Evolutionary conservation across 2,329 filamentous ascomycete genomes (phyloP).

Genomic region (Sporothrix luriei): DNA sequence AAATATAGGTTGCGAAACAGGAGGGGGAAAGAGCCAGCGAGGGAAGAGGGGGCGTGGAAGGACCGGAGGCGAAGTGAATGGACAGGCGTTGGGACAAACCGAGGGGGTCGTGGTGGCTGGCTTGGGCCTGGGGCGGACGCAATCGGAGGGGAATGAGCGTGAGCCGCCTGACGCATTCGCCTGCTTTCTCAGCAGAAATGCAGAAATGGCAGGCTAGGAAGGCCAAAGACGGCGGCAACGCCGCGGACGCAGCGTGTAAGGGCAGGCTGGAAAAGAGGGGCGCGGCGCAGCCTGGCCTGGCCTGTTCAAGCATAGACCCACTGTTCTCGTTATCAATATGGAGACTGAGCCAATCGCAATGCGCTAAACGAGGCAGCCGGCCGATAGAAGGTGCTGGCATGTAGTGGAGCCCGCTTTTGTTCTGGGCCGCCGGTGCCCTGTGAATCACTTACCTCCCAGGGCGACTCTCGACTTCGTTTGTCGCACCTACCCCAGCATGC

Average conservation of each 20-base stretch:
- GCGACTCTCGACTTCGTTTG: constrained; percentile 16
- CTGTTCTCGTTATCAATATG: not conserved
- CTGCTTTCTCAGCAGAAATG: constrained; percentile 32
- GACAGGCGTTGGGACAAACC: constrained; percentile 19
- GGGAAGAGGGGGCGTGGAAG: constrained; percentile 13
- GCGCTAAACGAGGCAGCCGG: constrained; percentile 1
- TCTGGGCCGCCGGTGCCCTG: constrained; percentile 1
- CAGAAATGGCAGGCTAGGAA: constrained; percentile 4
- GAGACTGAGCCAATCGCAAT: constrained; percentile 29
- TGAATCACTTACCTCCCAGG: constrained; percentile 29
- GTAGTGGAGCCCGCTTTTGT: constrained; percentile 24
- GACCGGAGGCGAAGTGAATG: constrained; percentile 32
- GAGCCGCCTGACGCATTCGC: constrained; percentile 29
- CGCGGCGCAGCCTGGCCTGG: constrained; percentile 29
- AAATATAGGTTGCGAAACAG: constrained; percentile 22
- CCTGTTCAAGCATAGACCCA: not conserved
- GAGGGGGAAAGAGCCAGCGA: constrained; percentile 21
- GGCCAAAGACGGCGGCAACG: constrained; percentile 10
- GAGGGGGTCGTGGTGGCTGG: constrained; percentile 25
- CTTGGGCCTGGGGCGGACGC: no score
- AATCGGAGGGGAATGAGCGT: constrained; percentile 25
- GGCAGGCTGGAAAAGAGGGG: constrained; percentile 31
- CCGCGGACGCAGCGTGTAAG: not conserved
- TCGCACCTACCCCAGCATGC: constrained; percentile 29
- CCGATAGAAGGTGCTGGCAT: constrained; percentile 34